Evolutionary conservation across 2,329 filamentous ascomycete species (phyloP), one percentile per base, ranked within the genome.

Genomic region (Cladosporium sphaerospermum): DNA sequence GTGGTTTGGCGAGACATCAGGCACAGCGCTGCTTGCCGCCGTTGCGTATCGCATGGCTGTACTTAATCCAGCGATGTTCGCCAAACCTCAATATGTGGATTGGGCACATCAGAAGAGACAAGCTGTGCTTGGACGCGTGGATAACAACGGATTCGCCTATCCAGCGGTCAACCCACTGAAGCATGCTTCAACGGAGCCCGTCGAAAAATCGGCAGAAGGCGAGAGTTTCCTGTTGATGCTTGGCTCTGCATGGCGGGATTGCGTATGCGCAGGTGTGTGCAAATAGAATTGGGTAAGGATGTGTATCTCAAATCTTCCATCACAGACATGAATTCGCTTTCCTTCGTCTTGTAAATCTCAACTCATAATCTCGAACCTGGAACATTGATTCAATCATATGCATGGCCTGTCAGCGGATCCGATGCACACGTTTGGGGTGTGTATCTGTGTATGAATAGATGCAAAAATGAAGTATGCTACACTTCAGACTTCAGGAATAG

Each of bases 1-100:
- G 9, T 76, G 73, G 71, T 76, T 72, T 59, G 73, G 71, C 2
- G 76, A 79, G 60, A 71, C 73, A 4, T 71, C 75, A 9, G 76
- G 76, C 10, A 79, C 75, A 4, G 66, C 73, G 3, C 58, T 78
- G 18, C 58, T 78, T 16, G 65, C 73, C 18, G 70, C 75, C 14
- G 70, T 70, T 1, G 68, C 67, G 10, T 77, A 77, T 58, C 70
- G 76, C 3, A 69, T 78, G 65, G 71, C 71, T n/a, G 61, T 69
- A 2, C 54, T 76, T 14, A 64, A 66, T n/a, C 69, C 73, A 2
- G 56, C 54, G 3, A 57, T 57, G 3, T 77, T 76, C 11, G 57
- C 52, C 4, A 45, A 57, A 28, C 16, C 56, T 9, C 54, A 54
- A n/a, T 56, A 50, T 54, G 62, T 70, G 3, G 54, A 59, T 3